Percentiles rank a stretch among this genome's conserved stretches.
Conservation (phyloP, 208 protist species). For the Wallacemonas collosoma region DNA sequence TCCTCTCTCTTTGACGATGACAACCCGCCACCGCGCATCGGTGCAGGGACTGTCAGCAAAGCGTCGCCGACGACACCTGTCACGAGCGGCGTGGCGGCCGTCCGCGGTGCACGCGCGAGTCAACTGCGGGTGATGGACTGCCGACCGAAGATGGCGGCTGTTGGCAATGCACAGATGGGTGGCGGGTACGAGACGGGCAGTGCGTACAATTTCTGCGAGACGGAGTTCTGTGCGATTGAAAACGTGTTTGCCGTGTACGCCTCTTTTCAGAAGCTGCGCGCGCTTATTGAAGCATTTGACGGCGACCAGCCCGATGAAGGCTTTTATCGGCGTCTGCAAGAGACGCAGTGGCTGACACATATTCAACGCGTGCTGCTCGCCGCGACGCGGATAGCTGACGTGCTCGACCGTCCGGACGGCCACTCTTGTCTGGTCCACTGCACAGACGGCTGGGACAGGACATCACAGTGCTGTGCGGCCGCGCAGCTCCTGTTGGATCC, state of each 20-base stretch:
- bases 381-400: constrained; percentile 38
- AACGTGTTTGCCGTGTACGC: constrained; percentile 86
- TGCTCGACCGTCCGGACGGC: constrained; percentile 38
- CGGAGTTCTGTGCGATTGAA: constrained; percentile 84
- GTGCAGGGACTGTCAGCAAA: background rate
- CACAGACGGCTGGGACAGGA: constrained; percentile 96
- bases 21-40: background rate
- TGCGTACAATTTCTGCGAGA: constrained; percentile 65
- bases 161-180: constrained; percentile 67
- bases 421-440: constrained; percentile 93
- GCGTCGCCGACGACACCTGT: background rate
- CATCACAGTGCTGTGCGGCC: constrained; percentile 83
- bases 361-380: constrained; percentile 70
- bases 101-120: background rate
- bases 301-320: constrained; percentile 50
- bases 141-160: constrained; percentile 60
- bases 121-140: constrained; percentile 79
- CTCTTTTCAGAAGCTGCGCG: constrained; percentile 68
- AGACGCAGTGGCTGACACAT: constrained; percentile 66
- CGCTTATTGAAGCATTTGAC: constrained; percentile 49
- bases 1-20: constrained; percentile 33
- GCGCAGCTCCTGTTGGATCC: constrained; percentile 94
- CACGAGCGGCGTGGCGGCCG: background rate
- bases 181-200: constrained; percentile 84
- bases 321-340: constrained; percentile 54